Percentiles rank a stretch among this genome's conserved stretches.
Evolutionary conservation across 2,329 filamentous ascomycete species (phyloP).

Genomic region (Polytolypa hystricis): DNA sequence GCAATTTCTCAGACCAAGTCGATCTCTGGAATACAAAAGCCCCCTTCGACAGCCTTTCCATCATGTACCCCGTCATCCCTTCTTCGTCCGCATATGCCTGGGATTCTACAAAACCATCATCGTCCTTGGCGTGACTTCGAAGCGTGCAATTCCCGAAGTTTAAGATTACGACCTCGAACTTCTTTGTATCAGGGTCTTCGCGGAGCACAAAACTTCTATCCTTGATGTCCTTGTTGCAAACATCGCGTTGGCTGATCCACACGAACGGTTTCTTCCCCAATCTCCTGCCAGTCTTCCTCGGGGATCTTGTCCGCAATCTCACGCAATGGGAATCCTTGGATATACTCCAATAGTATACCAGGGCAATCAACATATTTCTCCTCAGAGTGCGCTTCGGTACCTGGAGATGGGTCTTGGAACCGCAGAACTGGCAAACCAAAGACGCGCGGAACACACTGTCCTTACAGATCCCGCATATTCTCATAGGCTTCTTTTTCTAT

Average conservation of each 20-base stretch:
- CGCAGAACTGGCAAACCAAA: constrained; percentile 7
- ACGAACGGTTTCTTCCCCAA: constrained; percentile 15
- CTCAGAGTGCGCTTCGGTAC: too few relatives aligned
- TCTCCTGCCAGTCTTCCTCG: constrained; percentile 10
- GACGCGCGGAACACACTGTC: constrained; percentile 10
- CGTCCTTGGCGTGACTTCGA: constrained; percentile 9
- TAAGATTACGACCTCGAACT: constrained; percentile 11
- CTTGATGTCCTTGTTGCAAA: constrained; percentile 15
- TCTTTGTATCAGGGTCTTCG: neutral
- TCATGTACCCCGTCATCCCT: constrained; percentile 12
- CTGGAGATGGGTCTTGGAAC: constrained; percentile 1
- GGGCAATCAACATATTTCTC: constrained; percentile 7
- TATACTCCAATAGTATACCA: constrained; percentile 13
- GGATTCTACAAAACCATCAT: constrained; percentile 8
- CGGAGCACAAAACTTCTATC: constrained; percentile 12
- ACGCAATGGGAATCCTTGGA: constrained; percentile 10
- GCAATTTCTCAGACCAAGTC: too few relatives aligned
- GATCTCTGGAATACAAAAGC: too few relatives aligned
- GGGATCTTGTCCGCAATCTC: constrained; percentile 9
- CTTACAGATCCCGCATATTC: constrained; percentile 13
- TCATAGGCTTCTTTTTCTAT: constrained; percentile 11
- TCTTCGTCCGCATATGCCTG: constrained; percentile 14
- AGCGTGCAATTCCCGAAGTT: constrained; percentile 12
- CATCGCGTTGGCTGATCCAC: constrained; percentile 12
- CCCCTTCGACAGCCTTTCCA: too few relatives aligned